Evolutionary conservation across 805 yeast genomes (phyloP).

Genomic region (Yamadazyma sp.): DNA sequence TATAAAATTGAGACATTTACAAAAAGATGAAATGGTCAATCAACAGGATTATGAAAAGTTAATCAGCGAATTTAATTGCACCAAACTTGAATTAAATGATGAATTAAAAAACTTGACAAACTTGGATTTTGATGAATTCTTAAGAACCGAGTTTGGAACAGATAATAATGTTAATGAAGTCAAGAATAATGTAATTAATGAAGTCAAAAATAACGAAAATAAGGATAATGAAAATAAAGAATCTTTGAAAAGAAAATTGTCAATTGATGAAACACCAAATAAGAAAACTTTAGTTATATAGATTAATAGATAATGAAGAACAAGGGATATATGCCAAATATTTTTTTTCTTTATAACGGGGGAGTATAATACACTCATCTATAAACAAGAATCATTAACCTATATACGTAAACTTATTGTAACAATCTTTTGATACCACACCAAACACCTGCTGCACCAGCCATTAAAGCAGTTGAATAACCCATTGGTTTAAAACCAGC

Average conservation of each 20-base stretch:
- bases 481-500: conserved; percentile 88
- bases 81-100: conserved; percentile 32
- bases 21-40: conserved; percentile 23
- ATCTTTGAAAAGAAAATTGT: conserved; percentile 5
- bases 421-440: conserved; percentile 64
- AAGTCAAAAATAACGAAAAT: background rate
- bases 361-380: conserved; percentile 8
- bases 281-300: background rate
- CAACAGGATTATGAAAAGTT: conserved; percentile 9
- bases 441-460: conserved; percentile 93
- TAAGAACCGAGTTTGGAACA: too few relatives aligned
- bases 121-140: conserved; percentile 2
- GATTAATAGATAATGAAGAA: background rate
- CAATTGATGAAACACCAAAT: background rate
- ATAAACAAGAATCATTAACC: conserved; percentile 14
- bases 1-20: conserved; percentile 29
- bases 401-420: conserved; percentile 12
- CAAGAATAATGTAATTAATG: too few relatives aligned
- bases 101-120: conserved; percentile 16
- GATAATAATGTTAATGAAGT: too few relatives aligned
- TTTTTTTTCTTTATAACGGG: too few relatives aligned
- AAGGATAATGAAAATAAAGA: background rate
- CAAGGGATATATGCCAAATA: too few relatives aligned
- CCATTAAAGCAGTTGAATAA: conserved; percentile 76
- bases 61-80: background rate